A percentile compares a stretch with the other conserved stretches of the same genome.
Evolutionary conservation across 257 asterid species (phyloP).

Genomic region (Petrea volubilis): DNA sequence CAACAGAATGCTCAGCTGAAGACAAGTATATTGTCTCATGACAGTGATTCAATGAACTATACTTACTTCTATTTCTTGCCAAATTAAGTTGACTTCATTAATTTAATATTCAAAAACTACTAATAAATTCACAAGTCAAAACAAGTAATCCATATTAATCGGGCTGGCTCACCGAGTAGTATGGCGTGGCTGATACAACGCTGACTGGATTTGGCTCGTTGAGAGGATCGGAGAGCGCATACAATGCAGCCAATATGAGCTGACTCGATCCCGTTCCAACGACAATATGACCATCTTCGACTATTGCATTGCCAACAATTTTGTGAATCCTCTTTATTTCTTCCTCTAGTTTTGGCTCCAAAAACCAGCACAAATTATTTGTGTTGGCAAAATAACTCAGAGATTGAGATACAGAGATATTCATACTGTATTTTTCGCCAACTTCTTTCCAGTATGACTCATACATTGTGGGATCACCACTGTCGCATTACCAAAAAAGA

Average conservation of each 20-base stretch:
- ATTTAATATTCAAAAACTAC: constrained; percentile 5
- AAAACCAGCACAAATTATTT: constrained; percentile 64
- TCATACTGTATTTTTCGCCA: constrained; percentile 30
- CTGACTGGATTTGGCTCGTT: constrained; percentile 47
- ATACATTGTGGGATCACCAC: constrained; percentile 56
- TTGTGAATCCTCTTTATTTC: constrained; percentile 54
- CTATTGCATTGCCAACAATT: constrained; percentile 59
- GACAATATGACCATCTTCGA: constrained; percentile 48
- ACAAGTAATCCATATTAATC: not conserved
- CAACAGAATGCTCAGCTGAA: constrained; percentile 36
- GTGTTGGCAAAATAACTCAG: constrained; percentile 67
- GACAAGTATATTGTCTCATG: constrained; percentile 34
- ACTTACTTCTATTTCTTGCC: not conserved
- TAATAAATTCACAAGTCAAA: constrained; percentile 2
- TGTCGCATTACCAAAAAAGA: constrained; percentile 3
- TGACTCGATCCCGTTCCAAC: constrained; percentile 92
- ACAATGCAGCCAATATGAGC: constrained; percentile 66
- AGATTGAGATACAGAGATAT: constrained; percentile 45
- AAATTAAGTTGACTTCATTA: constrained; percentile 26
- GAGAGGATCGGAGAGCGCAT: constrained; percentile 49
- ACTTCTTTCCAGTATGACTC: constrained; percentile 42
- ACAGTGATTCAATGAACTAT: constrained; percentile 8
- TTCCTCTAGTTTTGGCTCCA: constrained; percentile 76
- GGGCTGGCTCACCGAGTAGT: constrained; percentile 59
- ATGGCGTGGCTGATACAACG: constrained; percentile 78